Evolutionary conservation across 2,329 filamentous ascomycete species (phyloP).

Genomic region (Coniosporium tulheliwenetii): DNA sequence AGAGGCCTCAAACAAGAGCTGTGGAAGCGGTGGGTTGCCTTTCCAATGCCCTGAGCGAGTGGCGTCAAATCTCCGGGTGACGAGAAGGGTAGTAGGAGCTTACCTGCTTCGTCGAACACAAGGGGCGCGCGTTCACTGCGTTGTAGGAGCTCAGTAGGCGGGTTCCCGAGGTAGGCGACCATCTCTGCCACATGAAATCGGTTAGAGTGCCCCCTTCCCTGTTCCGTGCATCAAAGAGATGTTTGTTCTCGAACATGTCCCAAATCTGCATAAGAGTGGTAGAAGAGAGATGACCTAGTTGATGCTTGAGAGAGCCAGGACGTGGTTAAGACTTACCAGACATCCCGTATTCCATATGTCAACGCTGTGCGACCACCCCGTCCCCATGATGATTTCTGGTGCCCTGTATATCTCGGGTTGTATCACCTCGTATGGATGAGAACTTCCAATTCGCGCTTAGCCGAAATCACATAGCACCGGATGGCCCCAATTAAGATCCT

Average conservation of each 20-base stretch:
- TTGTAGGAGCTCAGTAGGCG: conserved; percentile 9
- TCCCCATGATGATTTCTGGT: conserved; percentile 6
- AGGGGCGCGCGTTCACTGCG: background rate
- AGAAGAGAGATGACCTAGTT: background rate
- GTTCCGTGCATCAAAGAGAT: conserved; percentile 7
- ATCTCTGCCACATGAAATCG: conserved; percentile 24
- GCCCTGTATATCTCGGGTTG: conserved; percentile 7
- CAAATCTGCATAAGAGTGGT: conserved; percentile 3
- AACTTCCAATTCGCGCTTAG: conserved; percentile 2
- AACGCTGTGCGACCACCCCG: conserved; percentile 7
- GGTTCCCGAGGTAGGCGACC: conserved; percentile 24
- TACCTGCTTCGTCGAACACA: too few relatives aligned
- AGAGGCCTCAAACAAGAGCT: too few relatives aligned
- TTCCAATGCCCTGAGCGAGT: too few relatives aligned
- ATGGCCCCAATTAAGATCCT: conserved; percentile 2
- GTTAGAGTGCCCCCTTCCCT: background rate
- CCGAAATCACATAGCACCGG: conserved; percentile 5
- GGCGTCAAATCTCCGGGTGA: too few relatives aligned
- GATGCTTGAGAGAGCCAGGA: background rate
- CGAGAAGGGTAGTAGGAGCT: too few relatives aligned
- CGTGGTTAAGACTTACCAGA: conserved; percentile 6
- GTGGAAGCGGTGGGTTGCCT: too few relatives aligned
- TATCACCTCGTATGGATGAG: background rate
- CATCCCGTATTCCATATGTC: conserved; percentile 13
- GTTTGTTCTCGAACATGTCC: conserved; percentile 7